These are phyloP conservation scores for Teunomyces cretensis DNA, from an alignment of 805 yeast species.

Conservation along the genomic window DNA sequence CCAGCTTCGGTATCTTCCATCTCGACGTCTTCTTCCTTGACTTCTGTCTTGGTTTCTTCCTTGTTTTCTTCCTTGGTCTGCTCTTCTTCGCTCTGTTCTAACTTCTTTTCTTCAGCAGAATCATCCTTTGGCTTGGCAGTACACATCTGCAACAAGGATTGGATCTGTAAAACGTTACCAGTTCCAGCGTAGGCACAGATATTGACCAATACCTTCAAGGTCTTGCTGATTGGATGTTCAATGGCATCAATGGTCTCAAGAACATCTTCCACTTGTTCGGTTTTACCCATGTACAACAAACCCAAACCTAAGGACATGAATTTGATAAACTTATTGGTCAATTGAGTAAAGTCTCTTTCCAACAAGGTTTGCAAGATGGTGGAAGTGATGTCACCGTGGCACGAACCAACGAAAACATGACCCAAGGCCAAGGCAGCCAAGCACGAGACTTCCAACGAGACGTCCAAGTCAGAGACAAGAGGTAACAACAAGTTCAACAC, in stretches of 20 bases:
- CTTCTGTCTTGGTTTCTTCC: conserved; percentile 11
- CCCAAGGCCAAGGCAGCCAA: conserved; percentile 91
- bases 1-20: conserved; percentile 29
- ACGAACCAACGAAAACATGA: conserved; percentile 92
- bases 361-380: conserved; percentile 85
- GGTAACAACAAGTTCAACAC: conserved; percentile 77
- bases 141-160: conserved; percentile 84
- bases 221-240: conserved; percentile 89
- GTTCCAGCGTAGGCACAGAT: conserved; percentile 97
- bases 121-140: conserved; percentile 66
- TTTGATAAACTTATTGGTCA: conserved; percentile 82
- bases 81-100: conserved; percentile 45
- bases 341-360: conserved; percentile 77
- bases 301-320: conserved; percentile 93
- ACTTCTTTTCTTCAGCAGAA: conserved; percentile 59
- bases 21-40: conserved; percentile 26
- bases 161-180: conserved; percentile 94
- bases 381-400: conserved; percentile 93
- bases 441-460: conserved; percentile 75
- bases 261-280: conserved; percentile 92
- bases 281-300: conserved; percentile 86
- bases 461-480: conserved; percentile 71
- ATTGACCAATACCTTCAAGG: conserved; percentile 84
- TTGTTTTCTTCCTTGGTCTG: conserved; percentile 17
- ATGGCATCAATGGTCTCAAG: conserved; percentile 91